These are phyloP conservation scores for Adiantum capillusveneris DNA, from an alignment of 75 land plant genomes.

Conservation along the genomic window DNA sequence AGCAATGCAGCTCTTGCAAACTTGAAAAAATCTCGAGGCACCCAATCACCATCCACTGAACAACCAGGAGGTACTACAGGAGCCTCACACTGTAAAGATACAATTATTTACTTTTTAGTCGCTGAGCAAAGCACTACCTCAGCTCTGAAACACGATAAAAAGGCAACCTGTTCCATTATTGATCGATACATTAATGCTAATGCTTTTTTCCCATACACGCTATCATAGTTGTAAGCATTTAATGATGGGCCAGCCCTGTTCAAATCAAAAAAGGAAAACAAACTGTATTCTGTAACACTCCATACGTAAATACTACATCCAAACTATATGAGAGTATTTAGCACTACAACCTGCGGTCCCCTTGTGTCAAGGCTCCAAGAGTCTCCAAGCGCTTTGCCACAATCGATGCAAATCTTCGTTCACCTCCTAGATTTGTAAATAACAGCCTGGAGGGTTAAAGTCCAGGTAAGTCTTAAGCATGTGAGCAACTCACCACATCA, in stretches of 20 bases:
- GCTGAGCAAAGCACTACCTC: too few relatives aligned
- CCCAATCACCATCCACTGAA: slow-evolving; percentile 45
- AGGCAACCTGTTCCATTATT: slow-evolving; percentile 71
- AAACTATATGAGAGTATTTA: background rate
- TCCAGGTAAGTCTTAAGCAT: background rate
- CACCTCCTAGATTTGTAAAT: slow-evolving; percentile 93
- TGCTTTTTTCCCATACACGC: slow-evolving; percentile 82
- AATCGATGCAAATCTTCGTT: slow-evolving; percentile 94
- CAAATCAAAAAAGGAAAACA: slow-evolving; percentile 1
- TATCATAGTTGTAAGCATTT: slow-evolving; percentile 93
- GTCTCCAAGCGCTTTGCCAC: slow-evolving; percentile 91
- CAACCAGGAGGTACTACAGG: slow-evolving; percentile 82
- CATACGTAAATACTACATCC: too few relatives aligned
- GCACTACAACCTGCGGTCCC: slow-evolving; percentile 68
- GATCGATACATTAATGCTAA: slow-evolving; percentile 63
- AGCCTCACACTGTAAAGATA: slow-evolving; percentile 52
- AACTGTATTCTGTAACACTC: background rate
- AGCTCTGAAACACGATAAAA: background rate
- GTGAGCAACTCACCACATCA: too few relatives aligned
- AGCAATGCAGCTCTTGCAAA: slow-evolving; percentile 73
- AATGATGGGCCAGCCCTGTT: slow-evolving; percentile 79
- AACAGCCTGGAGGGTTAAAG: slow-evolving; percentile 43
- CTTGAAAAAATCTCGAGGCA: slow-evolving; percentile 43
- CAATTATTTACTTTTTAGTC: too few relatives aligned
- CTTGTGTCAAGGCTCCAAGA: slow-evolving; percentile 94